These are phyloP conservation scores for Candida saitoana DNA, from an alignment of 805 yeast species.

Conservation along the genomic window DNA sequence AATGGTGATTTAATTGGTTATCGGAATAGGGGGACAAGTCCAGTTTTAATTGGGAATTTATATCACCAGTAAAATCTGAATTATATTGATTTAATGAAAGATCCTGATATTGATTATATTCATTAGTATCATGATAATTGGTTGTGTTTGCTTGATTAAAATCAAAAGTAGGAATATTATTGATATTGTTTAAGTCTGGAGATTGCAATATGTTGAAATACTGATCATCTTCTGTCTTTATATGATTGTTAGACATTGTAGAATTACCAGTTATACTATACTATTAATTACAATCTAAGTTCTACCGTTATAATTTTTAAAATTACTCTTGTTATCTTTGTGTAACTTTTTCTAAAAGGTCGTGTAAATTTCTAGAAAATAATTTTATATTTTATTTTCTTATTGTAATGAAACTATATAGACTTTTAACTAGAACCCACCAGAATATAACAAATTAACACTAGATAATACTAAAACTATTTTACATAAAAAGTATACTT, in stretches of 20 bases:
- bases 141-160: neutral
- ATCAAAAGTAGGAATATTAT: slow-evolving; percentile 1
- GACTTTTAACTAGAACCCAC: no score
- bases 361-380: no score
- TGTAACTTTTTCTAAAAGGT: no score
- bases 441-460: no score
- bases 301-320: no score
- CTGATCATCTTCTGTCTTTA: neutral
- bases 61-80: neutral
- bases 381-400: no score
- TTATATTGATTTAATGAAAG: neutral
- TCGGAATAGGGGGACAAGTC: neutral
- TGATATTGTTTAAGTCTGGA: neutral
- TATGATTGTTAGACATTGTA: neutral
- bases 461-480: no score
- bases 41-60: neutral
- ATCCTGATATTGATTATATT: neutral
- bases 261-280: neutral
- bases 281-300: no score
- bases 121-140: neutral
- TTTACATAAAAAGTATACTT: no score
- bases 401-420: no score
- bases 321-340: no score
- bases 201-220: neutral
- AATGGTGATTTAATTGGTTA: neutral